Evolutionary conservation across 305 asterid genomes (phyloP).

Genomic region (Striga hermonthica): DNA sequence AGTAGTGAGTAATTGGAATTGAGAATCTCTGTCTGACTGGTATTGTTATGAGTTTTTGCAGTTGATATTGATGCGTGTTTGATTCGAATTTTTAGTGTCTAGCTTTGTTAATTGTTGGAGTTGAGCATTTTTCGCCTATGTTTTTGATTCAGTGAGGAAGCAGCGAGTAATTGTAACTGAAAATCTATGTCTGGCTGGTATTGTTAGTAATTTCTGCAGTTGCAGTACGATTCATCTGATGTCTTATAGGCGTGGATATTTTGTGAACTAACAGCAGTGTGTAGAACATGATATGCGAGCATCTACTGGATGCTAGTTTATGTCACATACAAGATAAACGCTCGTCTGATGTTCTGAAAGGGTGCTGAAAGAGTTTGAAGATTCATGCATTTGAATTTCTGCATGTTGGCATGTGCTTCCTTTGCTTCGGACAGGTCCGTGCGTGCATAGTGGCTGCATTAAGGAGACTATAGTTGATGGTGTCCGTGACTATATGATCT

Average conservation of each 20-base stretch:
- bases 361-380: constrained; percentile 3
- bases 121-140: no score
- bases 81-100: no score
- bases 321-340: neutral
- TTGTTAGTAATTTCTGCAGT: constrained; percentile 24
- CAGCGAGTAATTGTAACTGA: constrained; percentile 24
- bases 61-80: constrained; percentile 21
- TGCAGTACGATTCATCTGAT: constrained; percentile 19
- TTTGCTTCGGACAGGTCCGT: neutral
- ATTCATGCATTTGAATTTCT: constrained; percentile 24
- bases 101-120: no score
- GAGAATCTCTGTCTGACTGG: constrained; percentile 26
- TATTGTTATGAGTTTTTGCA: constrained; percentile 16
- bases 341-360: constrained; percentile 25
- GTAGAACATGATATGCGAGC: constrained; percentile 6
- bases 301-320: constrained; percentile 8
- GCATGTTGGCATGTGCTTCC: constrained; percentile 5
- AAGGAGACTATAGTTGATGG: constrained; percentile 1
- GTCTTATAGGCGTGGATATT: neutral
- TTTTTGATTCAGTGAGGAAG: constrained; percentile 26
- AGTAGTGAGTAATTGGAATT: constrained; percentile 25
- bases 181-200: constrained; percentile 26
- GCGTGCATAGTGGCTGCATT: neutral
- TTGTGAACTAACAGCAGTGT: neutral
- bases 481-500: constrained; percentile 1